Evolutionary conservation across 2,329 filamentous ascomycete species (phyloP), one percentile per base, ranked within the genome.

Genomic region (Colletotrichum neosansevieriae): DNA sequence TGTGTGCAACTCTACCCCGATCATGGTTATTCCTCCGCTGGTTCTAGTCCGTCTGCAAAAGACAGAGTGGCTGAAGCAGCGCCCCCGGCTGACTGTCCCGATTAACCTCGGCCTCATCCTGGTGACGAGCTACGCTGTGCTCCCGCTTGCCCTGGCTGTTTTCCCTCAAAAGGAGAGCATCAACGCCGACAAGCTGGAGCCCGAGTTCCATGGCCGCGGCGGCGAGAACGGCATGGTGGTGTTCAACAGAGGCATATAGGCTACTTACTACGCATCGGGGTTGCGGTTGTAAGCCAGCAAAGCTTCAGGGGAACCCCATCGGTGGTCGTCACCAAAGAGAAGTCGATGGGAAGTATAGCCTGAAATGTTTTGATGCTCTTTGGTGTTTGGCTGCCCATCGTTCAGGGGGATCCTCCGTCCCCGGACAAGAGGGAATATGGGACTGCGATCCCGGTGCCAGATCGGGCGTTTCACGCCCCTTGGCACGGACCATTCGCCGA

Each of bases 11-110:
- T 92, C 94, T 69, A 97, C 93, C 12, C 96, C 96, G 11, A 96
- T 99, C 82, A 99, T 99, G 96, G 94, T 97, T 13, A 85, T 99
- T 51, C 96, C 96, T 47, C 94, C 96, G 21, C 84, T 99, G 77
- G 82, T 97, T 24, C 86, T 99, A 62, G 92, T 98, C 59, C 86
- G 90, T 73, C 83, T 99, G 74, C 94, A 99, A 85, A 88, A 90
- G 80, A 92, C 89, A 58, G 86, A 91, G 68, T 98, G 94, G 94
- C 81, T 98, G 74, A 89, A 90, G 82, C 84, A 85, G 70, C 88
- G 93, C 72, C 96, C 95, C 6, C 86, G 90, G 67, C 84, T 94
- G 80, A 92, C 93, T 11, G 83, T 92, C 64, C 94, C 94, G 0
- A 83, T 98, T 51, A 99, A 99, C 80, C 80, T 99, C 70, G 94